Evolutionary conservation across 495 filamentous ascomycete genomes (phyloP), one percentile per base, ranked within the genome.

Genomic region (Penicillium diatomitis): DNA sequence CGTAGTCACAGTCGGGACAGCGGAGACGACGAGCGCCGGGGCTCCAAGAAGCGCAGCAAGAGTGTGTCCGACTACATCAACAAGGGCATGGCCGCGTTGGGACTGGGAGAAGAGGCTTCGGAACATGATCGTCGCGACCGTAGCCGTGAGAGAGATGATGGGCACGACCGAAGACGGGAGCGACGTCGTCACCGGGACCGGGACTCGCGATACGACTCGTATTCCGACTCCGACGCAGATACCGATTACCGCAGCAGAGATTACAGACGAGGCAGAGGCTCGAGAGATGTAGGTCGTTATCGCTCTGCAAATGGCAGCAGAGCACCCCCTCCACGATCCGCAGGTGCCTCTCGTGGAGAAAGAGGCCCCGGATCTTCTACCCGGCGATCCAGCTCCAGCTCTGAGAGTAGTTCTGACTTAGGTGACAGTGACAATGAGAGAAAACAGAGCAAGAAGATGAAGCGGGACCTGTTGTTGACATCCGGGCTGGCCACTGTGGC

Each of bases 401-500:
- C 56, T 9, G 68, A 73, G 54, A 77, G 74, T 55, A 78, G 80
- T 62, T 78, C 75, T 63, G 77, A 81, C 73, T 67, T 83, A 49
- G 84, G 82, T 52, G 80, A 81, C 61, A 88, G 84, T 65, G 82
- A 84, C 56, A 86, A 88, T 57, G 86, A 95, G 63, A 82, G 84
- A 58, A 78, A 83, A 57, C 71, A 77, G 51, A 74, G 76, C 28
- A 89, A 82, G 69, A 88, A 90, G 65, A 78, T 91, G 76, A 81
- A 80, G 73, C 81, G 84, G 66, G 91, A 94, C 66, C 84, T 90
- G 75, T 65, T 90, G 60, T 56, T 95, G 51, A 90, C 88, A 41
- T 82, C 87, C 41, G 87, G 89, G 38, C 67, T 96, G 54, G 90
- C 90, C 32, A 84, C 84, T 45, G 84, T 94, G 50, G 90, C 90